Evolutionary conservation across 805 yeast species (phyloP).

Genomic region (Groenewaldozyma salmanticensis): DNA sequence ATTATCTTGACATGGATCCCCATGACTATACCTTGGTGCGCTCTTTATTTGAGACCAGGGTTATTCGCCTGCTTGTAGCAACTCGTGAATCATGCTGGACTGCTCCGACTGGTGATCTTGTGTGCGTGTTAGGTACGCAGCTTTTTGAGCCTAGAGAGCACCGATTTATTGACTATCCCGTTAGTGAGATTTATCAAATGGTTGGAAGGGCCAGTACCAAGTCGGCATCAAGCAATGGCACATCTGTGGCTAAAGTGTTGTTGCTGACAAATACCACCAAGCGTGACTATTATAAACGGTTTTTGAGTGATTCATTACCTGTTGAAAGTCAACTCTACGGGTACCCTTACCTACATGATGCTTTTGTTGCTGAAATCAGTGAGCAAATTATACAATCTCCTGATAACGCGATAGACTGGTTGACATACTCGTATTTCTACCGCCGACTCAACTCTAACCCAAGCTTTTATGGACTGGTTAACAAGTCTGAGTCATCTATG

Average conservation of each 20-base stretch:
- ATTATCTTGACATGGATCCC: constrained; percentile 46
- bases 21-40: constrained; percentile 49
- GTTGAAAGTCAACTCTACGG: constrained; percentile 65
- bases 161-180: constrained; percentile 56
- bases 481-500: constrained; percentile 53
- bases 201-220: constrained; percentile 17
- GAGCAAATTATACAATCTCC: constrained; percentile 50
- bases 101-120: constrained; percentile 35
- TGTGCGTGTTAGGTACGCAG: constrained; percentile 63
- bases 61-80: constrained; percentile 48
- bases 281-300: constrained; percentile 56
- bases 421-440: constrained; percentile 76
- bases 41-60: constrained; percentile 40
- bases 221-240: constrained; percentile 18
- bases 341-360: constrained; percentile 44
- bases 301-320: constrained; percentile 67
- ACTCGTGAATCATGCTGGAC: constrained; percentile 45
- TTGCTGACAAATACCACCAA: constrained; percentile 50
- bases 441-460: constrained; percentile 77
- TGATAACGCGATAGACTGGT: constrained; percentile 87
- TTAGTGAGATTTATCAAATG: constrained; percentile 37
- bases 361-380: constrained; percentile 64
- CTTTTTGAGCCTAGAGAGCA: constrained; percentile 65
- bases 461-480: constrained; percentile 73
- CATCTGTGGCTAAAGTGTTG: constrained; percentile 31